Percentiles rank a stretch among this genome's conserved stretches.
Evolutionary conservation across 176 grass and related monocot species (phyloP).

Genomic region (Avena atlantica): DNA sequence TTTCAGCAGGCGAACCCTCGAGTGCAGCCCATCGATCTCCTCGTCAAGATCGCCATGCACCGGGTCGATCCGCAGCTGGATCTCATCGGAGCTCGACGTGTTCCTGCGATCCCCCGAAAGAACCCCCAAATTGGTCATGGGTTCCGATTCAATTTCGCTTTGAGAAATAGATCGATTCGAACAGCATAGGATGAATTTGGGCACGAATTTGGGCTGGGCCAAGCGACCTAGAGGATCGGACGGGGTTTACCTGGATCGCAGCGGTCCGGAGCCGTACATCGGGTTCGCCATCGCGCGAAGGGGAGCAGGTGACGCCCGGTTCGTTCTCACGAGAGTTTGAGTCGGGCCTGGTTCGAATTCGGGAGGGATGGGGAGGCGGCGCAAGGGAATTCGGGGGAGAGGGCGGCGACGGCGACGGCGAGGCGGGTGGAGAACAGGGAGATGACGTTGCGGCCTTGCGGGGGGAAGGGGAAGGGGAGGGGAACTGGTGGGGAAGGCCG

Average conservation of each 20-base stretch:
- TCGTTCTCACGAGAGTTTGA: neutral
- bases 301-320: neutral
- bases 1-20: conserved; percentile 60
- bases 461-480: neutral
- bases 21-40: conserved; percentile 71
- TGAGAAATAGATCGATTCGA: neutral
- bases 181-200: too few species aligned
- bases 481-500: neutral
- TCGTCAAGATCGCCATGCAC: conserved; percentile 66
- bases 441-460: neutral
- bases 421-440: neutral
- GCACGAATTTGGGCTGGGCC: neutral
- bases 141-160: neutral
- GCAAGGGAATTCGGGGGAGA: neutral
- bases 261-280: conserved; percentile 61
- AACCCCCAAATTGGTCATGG: neutral
- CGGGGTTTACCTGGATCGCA: conserved; percentile 68
- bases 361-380: neutral
- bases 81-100: conserved; percentile 58
- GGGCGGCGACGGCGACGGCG: neutral
- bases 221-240: neutral
- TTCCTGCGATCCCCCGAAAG: conserved; percentile 48
- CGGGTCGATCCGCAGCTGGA: conserved; percentile 83
- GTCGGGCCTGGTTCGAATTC: neutral
- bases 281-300: conserved; percentile 58